These are phyloP conservation scores for Lumnitzera littorea DNA, from an alignment of 345 rosid genomes.

Conservation along the genomic window DNA sequence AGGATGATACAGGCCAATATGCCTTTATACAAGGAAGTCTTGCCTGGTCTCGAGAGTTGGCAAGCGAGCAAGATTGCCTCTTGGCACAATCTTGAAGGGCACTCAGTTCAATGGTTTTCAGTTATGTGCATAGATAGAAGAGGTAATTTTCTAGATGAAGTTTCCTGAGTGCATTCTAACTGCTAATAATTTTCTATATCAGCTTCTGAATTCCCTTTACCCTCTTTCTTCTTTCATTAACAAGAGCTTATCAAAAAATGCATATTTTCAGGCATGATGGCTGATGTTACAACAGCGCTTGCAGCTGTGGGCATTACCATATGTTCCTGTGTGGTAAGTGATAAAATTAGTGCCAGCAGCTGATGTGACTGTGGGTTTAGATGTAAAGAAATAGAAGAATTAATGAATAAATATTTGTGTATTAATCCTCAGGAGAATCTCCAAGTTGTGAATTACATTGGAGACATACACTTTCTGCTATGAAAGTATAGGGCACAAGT, in stretches of 20 bases:
- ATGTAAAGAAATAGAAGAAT: too few species aligned
- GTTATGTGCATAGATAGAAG: constrained; percentile 80
- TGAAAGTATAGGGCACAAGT: too few species aligned
- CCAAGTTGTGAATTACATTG: too few species aligned
- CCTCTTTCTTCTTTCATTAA: neutral
- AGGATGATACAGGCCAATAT: constrained; percentile 53
- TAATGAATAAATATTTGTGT: too few species aligned
- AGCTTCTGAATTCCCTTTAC: neutral
- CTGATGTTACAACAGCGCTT: constrained; percentile 71
- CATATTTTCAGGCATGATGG: constrained; percentile 67
- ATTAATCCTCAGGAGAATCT: too few species aligned
- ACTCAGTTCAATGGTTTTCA: constrained; percentile 82
- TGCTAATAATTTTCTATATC: neutral
- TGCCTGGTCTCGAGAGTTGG: constrained; percentile 87
- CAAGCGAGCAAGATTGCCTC: constrained; percentile 72
- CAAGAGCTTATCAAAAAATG: neutral
- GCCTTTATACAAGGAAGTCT: constrained; percentile 64
- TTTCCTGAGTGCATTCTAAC: neutral
- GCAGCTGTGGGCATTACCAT: constrained; percentile 57
- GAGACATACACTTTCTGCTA: too few species aligned
- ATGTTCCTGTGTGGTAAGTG: constrained; percentile 88
- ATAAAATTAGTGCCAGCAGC: neutral
- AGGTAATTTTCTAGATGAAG: constrained; percentile 38
- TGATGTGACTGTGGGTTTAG: neutral
- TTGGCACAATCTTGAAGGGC: constrained; percentile 94